Conservation (phyloP, 805 yeast species). For the Yarrowia phangngaensis region DNA sequence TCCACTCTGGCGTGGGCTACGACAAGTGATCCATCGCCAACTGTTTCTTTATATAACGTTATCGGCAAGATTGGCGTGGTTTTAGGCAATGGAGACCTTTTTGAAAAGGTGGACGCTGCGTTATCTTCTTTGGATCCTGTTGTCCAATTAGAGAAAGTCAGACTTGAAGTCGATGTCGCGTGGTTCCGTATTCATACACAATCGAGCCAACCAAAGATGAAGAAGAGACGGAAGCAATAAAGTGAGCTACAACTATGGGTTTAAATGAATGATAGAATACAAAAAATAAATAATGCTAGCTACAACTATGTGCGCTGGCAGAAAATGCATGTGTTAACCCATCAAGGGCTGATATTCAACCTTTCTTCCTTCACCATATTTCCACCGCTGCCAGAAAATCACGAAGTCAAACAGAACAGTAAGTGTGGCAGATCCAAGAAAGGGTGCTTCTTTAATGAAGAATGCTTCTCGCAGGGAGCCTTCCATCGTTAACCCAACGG, state of each 20-base stretch:
- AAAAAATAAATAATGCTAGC: constrained; percentile 20
- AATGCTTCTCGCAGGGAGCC: constrained; percentile 45
- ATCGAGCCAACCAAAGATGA: too few species aligned
- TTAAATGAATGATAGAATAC: too few species aligned
- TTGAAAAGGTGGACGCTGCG: not conserved
- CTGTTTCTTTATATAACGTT: constrained; percentile 1
- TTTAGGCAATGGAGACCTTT: constrained; percentile 1
- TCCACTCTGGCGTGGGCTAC: not conserved
- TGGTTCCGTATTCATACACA: too few species aligned
- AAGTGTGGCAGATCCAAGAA: constrained; percentile 79
- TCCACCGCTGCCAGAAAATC: constrained; percentile 39
- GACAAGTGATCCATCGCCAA: too few species aligned
- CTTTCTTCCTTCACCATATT: constrained; percentile 29
- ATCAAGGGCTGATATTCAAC: constrained; percentile 9
- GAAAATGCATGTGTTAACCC: too few species aligned
- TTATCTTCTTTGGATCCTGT: not conserved
- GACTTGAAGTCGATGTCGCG: not conserved
- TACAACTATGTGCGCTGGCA: too few species aligned
- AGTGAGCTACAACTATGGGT: too few species aligned
- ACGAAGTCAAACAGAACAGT: constrained; percentile 72
- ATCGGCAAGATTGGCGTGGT: not conserved
- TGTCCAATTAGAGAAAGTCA: not conserved
- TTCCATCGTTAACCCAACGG: constrained; percentile 52
- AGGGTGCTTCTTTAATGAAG: constrained; percentile 69
- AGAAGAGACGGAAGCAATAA: not conserved